phyloP scores from a whole-genome alignment of 179 eudicot species.

The Amaranthus tricolor region DNA sequence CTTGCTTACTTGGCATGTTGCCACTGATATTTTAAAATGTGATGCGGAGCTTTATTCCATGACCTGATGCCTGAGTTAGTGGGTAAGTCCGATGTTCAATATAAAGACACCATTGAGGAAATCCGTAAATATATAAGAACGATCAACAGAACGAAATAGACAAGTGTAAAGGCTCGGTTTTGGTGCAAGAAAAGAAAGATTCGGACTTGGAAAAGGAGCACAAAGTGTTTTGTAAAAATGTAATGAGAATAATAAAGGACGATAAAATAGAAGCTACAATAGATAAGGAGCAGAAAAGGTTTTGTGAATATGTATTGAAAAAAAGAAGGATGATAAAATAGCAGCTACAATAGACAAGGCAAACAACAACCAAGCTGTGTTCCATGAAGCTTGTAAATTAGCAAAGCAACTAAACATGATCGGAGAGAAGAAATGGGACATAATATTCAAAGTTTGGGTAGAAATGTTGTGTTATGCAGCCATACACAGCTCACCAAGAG shows the following conservation, averaged over 20 bases:
- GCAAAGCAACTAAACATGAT: conserved; percentile 4
- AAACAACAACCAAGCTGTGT: conserved; percentile 13
- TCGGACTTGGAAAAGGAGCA: too few relatives aligned
- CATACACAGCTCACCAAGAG: conserved; percentile 1
- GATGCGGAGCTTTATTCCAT: neutral
- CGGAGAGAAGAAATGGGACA: conserved; percentile 16
- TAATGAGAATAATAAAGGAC: too few relatives aligned
- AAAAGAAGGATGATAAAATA: neutral
- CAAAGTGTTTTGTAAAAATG: too few relatives aligned
- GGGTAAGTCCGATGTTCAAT: conserved; percentile 18
- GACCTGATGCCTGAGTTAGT: neutral
- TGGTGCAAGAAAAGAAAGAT: too few relatives aligned
- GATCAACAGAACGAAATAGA: too few relatives aligned
- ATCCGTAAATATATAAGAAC: neutral
- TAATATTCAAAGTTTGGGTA: conserved; percentile 23
- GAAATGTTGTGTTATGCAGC: conserved; percentile 19
- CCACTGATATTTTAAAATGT: neutral
- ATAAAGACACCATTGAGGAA: neutral
- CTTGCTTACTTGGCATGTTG: conserved; percentile 6
- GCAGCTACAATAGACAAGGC: neutral
- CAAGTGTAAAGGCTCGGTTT: too few relatives aligned
- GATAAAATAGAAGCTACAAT: neutral
- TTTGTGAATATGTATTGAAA: neutral
- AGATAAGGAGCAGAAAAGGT: neutral
- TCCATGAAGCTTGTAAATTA: neutral